phyloP scores from a whole-genome alignment of 2,329 filamentous ascomycete genomes.

The Sporothrix euskadiensis region DNA sequence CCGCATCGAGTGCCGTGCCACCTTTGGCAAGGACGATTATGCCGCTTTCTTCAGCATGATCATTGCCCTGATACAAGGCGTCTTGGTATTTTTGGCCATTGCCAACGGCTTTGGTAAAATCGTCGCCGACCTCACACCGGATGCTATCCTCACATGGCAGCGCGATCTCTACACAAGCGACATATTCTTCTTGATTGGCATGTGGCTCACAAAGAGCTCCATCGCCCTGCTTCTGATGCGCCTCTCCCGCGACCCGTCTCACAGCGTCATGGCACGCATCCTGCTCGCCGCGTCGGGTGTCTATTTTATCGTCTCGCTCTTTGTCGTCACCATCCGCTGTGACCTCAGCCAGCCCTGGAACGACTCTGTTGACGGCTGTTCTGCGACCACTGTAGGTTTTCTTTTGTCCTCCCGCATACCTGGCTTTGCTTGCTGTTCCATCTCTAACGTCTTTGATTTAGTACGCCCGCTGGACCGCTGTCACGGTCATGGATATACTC shows the following conservation, averaged over 20 bases:
- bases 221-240: constrained; percentile 47
- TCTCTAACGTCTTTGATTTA: constrained; percentile 27
- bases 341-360: constrained; percentile 43
- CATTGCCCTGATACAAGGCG: constrained; percentile 42
- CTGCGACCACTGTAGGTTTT: constrained; percentile 38
- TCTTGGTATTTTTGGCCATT: constrained; percentile 43
- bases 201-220: constrained; percentile 48
- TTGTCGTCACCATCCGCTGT: constrained; percentile 46
- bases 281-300: constrained; percentile 42
- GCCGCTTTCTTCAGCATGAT: constrained; percentile 39
- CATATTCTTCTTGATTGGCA: constrained; percentile 45
- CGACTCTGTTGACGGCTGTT: constrained; percentile 38
- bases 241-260: constrained; percentile 46
- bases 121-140: constrained; percentile 30
- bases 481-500: constrained; percentile 44
- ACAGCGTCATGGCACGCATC: constrained; percentile 41
- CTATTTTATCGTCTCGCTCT: constrained; percentile 44
- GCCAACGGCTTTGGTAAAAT: constrained; percentile 44
- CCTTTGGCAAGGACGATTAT: constrained; percentile 41
- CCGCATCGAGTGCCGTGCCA: constrained; percentile 38
- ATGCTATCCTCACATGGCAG: constrained; percentile 38
- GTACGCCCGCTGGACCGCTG: constrained; percentile 44
- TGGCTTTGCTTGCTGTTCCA: not conserved
- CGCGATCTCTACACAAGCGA: constrained; percentile 45
- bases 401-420: not conserved